These are phyloP conservation scores for Aphanomyces cochlioides DNA, from an alignment of 352 stramenopile species.

Conservation along the genomic window DNA sequence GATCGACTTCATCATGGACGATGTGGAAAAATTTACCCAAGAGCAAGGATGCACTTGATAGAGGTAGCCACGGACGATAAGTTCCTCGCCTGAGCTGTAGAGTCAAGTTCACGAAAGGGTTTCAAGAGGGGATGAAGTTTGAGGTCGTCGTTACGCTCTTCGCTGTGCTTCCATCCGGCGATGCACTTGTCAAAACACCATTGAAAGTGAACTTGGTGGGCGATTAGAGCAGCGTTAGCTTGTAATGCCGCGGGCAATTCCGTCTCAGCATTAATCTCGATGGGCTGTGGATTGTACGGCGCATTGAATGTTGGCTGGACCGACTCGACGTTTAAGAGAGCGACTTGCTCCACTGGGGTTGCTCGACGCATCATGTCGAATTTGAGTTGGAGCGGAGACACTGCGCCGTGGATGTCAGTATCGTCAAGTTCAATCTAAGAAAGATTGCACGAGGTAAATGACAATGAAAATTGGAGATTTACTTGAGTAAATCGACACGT, in stretches of 20 bases:
- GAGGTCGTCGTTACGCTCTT: constrained; percentile 40
- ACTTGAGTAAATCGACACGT: neutral
- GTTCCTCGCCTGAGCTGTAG: constrained; percentile 42
- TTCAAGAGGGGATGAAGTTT: constrained; percentile 51
- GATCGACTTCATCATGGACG: too few relatives aligned
- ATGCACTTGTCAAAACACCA: constrained; percentile 57
- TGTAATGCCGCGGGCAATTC: constrained; percentile 42
- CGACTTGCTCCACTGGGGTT: neutral
- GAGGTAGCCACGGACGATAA: constrained; percentile 49
- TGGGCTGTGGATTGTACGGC: constrained; percentile 42
- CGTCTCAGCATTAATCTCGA: constrained; percentile 34
- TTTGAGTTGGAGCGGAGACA: constrained; percentile 49
- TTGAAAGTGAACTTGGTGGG: constrained; percentile 60
- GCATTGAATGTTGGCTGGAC: neutral
- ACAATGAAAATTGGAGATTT: neutral
- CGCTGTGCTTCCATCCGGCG: constrained; percentile 43
- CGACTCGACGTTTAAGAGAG: neutral
- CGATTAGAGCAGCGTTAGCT: constrained; percentile 37
- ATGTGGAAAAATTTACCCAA: constrained; percentile 37
- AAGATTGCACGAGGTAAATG: neutral
- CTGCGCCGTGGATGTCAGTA: constrained; percentile 44
- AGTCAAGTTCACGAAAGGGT: constrained; percentile 47
- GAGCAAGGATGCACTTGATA: constrained; percentile 54
- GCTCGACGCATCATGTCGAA: constrained; percentile 11
- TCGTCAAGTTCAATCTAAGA: constrained; percentile 41